Evolutionary conservation across 495 filamentous ascomycete genomes (phyloP), one percentile per base, ranked within the genome.

Genomic region (Penicillium desertorum): DNA sequence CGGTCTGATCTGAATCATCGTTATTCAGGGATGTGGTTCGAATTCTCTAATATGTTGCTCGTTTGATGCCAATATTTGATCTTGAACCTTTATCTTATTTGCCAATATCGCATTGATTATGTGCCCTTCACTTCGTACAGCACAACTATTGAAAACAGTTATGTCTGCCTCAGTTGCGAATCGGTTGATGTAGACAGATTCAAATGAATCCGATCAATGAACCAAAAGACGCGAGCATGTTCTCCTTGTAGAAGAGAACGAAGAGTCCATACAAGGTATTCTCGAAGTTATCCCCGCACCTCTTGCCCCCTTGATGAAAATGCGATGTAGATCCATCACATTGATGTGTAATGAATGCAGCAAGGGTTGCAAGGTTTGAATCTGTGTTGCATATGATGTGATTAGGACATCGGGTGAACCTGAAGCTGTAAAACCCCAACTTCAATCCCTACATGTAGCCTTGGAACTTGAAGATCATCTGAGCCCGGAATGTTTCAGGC

Each of bases 401-500:
- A 44, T 29, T 19, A 42, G 17, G 25, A 30, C 5, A 54, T 44
- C 8, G 16, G 23, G 4, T 43, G n/a, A 43, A n/a, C 23, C 1
- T 1, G 0, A 50, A 37, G 32, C 4, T 29, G 2, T 29, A 22
- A 19, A 34, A n/a, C 5, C 3, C n/a, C 0, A 29, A 37, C 11
- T 7, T 25, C 19, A 16, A 46, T 8, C n/a, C n/a, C 10, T 1
- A 25, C 23, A 5, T 3, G 23, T 25, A 45, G 12, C 42, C 45
- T 32, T 36, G 9, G 5, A 11, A 25, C 11, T 27, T 17, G 10
- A n/a, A 30, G n/a, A 56, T 65, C 54, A 58, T 57, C 58, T 61
- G 62, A 65, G 62, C 48, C 43, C 62, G 65, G 65, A 63, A 68
- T 63, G 45, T 8, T 32, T 44, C 42, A 34, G 43, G 54, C 59